Evolutionary conservation across 2,329 filamentous ascomycete species (phyloP).

Genomic region (Akanthomyces uredinophilus): DNA sequence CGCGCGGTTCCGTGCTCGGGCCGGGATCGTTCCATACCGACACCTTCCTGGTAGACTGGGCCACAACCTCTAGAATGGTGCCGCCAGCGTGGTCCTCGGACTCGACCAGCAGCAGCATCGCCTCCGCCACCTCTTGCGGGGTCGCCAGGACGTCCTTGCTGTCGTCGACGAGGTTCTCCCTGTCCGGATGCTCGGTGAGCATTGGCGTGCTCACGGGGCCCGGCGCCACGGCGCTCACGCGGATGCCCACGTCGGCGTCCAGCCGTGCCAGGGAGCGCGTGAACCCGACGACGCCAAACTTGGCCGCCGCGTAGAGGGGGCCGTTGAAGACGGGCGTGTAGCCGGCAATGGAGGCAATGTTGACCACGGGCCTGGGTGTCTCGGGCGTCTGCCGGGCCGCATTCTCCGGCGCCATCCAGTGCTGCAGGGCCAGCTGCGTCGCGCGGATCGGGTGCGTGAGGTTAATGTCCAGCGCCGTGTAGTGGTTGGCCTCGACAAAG

Average conservation of each 20-base stretch:
- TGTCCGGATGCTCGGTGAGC: constrained; percentile 41
- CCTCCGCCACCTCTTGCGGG: constrained; percentile 37
- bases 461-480: constrained; percentile 36
- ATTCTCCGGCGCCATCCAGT: constrained; percentile 31
- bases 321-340: constrained; percentile 29
- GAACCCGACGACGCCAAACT: constrained; percentile 35
- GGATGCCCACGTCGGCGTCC: constrained; percentile 29
- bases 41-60: constrained; percentile 28
- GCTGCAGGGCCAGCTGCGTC: constrained; percentile 35
- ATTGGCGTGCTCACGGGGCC: constrained; percentile 41
- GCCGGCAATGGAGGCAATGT: constrained; percentile 33
- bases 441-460: constrained; percentile 36
- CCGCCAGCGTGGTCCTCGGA: constrained; percentile 31
- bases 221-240: constrained; percentile 40
- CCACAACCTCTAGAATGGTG: constrained; percentile 37
- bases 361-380: constrained; percentile 33
- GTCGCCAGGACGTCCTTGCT: constrained; percentile 36
- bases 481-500: constrained; percentile 24
- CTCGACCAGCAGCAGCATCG: constrained; percentile 38
- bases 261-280: constrained; percentile 36
- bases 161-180: constrained; percentile 32
- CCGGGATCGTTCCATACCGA: constrained; percentile 34
- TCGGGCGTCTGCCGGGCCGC: constrained; percentile 23
- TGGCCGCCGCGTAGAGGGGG: constrained; percentile 36
- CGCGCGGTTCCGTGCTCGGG: constrained; percentile 25